Conservation (phyloP, 2,329 filamentous ascomycete genomes). For the Pseudogymnoascus sp. region DNA sequence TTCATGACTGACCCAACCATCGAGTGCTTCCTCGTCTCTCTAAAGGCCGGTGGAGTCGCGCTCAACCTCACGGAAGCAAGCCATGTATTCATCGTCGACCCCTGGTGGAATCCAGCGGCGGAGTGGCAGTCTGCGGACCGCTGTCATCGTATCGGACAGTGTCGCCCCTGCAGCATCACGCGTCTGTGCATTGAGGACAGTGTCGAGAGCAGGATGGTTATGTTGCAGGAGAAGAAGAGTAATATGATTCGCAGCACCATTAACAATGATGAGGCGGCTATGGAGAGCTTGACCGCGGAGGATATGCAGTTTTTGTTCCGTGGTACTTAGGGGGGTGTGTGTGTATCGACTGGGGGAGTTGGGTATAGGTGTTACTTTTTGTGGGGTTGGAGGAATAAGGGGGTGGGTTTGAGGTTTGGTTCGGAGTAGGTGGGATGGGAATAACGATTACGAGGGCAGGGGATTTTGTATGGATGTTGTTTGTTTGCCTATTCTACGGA, state of each 20-base stretch:
- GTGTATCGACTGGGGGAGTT: background rate
- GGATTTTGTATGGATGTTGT: background rate
- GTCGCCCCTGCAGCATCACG: slow-evolving; percentile 86
- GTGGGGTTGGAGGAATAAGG: background rate
- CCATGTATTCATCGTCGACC: slow-evolving; percentile 91
- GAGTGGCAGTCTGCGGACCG: slow-evolving; percentile 97
- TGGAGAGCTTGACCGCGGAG: slow-evolving; percentile 83
- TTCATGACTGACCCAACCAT: slow-evolving; percentile 95
- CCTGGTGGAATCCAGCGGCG: slow-evolving; percentile 99
- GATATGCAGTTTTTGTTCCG: slow-evolving; percentile 97
- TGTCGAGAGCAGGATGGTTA: slow-evolving; percentile 90
- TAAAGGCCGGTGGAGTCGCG: slow-evolving; percentile 93
- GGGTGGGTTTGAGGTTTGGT: background rate
- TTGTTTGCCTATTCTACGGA: background rate
- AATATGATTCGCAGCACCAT: slow-evolving; percentile 97
- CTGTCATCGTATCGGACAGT: slow-evolving; percentile 92
- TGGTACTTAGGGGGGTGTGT: slow-evolving; percentile 42
- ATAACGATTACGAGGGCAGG: background rate
- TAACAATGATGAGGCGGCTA: slow-evolving; percentile 82
- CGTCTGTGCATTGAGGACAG: slow-evolving; percentile 94
- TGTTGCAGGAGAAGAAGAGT: slow-evolving; percentile 97
- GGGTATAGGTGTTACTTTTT: background rate
- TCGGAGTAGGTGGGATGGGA: background rate
- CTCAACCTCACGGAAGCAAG: slow-evolving; percentile 93
- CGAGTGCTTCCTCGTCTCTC: slow-evolving; percentile 89